Evolutionary conservation across 1,284 basidiomycete genomes (phyloP), one percentile per base, ranked within the genome.

Genomic region (Neonothopanus nambi): DNA sequence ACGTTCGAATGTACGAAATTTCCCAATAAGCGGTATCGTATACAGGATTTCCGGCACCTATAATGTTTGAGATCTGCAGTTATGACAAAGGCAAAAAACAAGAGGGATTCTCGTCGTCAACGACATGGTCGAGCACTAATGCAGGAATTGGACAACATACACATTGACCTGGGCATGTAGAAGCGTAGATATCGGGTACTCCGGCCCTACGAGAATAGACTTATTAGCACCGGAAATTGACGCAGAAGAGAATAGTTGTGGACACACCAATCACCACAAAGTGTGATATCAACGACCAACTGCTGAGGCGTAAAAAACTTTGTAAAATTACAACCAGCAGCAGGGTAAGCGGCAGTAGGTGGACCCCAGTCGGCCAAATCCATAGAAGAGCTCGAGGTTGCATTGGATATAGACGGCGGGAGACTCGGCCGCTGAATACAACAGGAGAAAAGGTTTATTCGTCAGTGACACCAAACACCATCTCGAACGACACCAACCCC

Each of bases 301-400:
- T 78, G 72, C 60, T 87, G 82, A 26, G 78, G 67, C 1, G 70
- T 69, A 63, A 88, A 88, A 66, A 74, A 82, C 33, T 77, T 60
- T 15, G 67, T 64, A 52, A 81, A 75, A 57, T 80, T 68, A 62
- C 82, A 83, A 0, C 72, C 65, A 3, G 61, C 58, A 0, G 73
- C 40, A 11, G 26, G 71, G 63, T 80, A 88, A 28, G 72, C 71
- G 0, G 85, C 85, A 1, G 79, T 76, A 0, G 87, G 86, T 1
- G 74, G 68, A 6, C 85, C 86, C 71, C 85, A 83, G 11, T 74
- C 64, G 3, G 73, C 71, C 2, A 80, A 70, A 59, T 84, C 80
- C 39, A 87, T 70, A 7, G 70, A 53, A 24, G 70, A 65, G 23
- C 71, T 70, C 0, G 70, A 70, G 1, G 65, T 67, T 4, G 70